Percentiles rank a stretch among this genome's conserved stretches.
Conservation (phyloP, 2,329 filamentous ascomycete species). For the Periconia sp. region DNA sequence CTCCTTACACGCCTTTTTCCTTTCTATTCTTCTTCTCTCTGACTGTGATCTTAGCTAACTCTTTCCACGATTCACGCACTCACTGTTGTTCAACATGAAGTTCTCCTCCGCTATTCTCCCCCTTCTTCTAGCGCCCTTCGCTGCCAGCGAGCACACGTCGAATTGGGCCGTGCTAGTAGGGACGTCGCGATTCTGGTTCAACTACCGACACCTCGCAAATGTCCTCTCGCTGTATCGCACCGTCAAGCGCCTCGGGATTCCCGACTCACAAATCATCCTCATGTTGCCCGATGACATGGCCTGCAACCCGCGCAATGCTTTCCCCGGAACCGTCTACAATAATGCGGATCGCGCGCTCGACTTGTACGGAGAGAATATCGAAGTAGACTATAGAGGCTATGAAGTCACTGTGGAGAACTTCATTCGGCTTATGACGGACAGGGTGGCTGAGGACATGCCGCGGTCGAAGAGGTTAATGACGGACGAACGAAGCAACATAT, state of each 20-base stretch:
- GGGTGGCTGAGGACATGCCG: conserved; percentile 92
- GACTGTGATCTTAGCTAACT: neutral
- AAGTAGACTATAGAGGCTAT: conserved; percentile 97
- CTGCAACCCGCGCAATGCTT: conserved; percentile 97
- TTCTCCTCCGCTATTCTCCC: conserved; percentile 30
- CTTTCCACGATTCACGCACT: too few relatives aligned
- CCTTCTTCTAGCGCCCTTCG: conserved; percentile 46
- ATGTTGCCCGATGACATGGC: conserved; percentile 99
- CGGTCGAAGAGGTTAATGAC: conserved; percentile 92
- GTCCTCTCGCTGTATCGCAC: conserved; percentile 97
- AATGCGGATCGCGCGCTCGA: conserved; percentile 96
- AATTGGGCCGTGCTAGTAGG: conserved; percentile 99
- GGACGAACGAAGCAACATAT: conserved; percentile 93
- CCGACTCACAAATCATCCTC: conserved; percentile 97
- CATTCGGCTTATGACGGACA: conserved; percentile 91
- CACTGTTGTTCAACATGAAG: conserved; percentile 38
- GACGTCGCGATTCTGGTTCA: conserved; percentile 99
- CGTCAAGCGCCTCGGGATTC: conserved; percentile 95
- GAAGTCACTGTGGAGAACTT: conserved; percentile 99
- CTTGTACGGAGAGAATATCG: conserved; percentile 97
- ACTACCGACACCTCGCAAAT: conserved; percentile 97
- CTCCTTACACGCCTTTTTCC: neutral
- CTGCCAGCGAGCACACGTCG: conserved; percentile 81
- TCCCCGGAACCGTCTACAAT: conserved; percentile 97
- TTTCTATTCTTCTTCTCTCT: neutral